Evolutionary conservation across 1,139 yeast genomes (phyloP).

Genomic region (Zygotorulaspora mrakii): DNA sequence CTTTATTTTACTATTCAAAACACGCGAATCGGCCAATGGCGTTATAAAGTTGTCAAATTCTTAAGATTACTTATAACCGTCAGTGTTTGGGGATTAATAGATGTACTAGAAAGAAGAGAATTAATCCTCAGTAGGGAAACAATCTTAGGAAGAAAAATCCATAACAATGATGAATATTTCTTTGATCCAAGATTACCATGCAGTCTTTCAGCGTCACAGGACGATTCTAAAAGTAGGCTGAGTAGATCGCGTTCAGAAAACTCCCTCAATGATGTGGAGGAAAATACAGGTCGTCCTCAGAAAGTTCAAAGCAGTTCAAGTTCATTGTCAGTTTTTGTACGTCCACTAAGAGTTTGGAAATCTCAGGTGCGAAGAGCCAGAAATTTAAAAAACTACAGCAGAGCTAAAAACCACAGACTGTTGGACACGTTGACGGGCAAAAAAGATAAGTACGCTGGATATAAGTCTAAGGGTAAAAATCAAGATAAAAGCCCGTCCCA

Average conservation of each 20-base stretch:
- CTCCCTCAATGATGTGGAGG: too few species aligned
- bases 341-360: conserved; percentile 19
- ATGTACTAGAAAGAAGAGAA: conserved; percentile 31
- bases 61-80: conserved; percentile 31
- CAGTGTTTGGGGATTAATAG: conserved; percentile 35
- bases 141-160: conserved; percentile 33
- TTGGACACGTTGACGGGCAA: conserved; percentile 2
- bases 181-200: conserved; percentile 23
- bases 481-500: background rate
- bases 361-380: conserved; percentile 15
- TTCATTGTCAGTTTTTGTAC: background rate
- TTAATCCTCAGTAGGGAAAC: conserved; percentile 27
- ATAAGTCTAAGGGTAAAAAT: background rate
- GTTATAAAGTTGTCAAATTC: conserved; percentile 25
- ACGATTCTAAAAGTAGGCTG: background rate
- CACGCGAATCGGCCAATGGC: conserved; percentile 22
- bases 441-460: background rate
- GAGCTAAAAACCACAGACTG: conserved; percentile 4
- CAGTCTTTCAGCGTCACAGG: background rate
- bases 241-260: conserved; percentile 1
- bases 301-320: background rate
- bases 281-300: too few species aligned
- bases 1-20: conserved; percentile 18
- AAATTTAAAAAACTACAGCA: conserved; percentile 7
- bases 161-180: conserved; percentile 30